These are phyloP conservation scores for Neohortaea acidophila DNA, from an alignment of 495 filamentous ascomycete genomes.

Conservation along the genomic window DNA sequence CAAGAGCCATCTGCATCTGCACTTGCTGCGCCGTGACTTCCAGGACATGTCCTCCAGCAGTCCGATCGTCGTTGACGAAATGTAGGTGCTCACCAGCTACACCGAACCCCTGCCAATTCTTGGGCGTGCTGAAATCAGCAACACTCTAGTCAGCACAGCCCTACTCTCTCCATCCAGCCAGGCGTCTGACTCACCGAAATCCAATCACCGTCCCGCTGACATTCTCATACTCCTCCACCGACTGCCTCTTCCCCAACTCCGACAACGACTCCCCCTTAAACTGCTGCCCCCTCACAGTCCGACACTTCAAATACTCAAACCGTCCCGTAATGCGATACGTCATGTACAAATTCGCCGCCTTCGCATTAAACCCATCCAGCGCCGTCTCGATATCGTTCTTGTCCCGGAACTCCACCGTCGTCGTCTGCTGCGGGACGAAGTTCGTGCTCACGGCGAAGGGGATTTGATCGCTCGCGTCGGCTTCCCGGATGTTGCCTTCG, in stretches of 20 bases:
- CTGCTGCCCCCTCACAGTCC: conserved; percentile 26
- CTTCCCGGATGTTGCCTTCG: conserved; percentile 22
- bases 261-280: conserved; percentile 27
- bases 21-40: conserved; percentile 16
- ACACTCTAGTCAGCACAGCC: not conserved
- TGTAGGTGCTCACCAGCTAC: conserved; percentile 39
- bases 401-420: conserved; percentile 6
- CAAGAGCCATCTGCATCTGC: conserved; percentile 22
- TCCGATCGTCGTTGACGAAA: conserved; percentile 33
- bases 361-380: conserved; percentile 19
- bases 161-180: too few relatives aligned
- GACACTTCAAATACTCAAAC: conserved; percentile 26
- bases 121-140: conserved; percentile 34
- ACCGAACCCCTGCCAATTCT: conserved; percentile 33
- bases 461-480: conserved; percentile 22
- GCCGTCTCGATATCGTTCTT: conserved; percentile 17
- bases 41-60: conserved; percentile 35
- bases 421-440: conserved; percentile 21
- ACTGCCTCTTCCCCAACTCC: conserved; percentile 31
- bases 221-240: conserved; percentile 23
- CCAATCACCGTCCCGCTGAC: conserved; percentile 34
- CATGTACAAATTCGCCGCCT: conserved; percentile 29
- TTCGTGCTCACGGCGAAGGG: conserved; percentile 33
- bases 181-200: too few relatives aligned
- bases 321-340: conserved; percentile 27